These are phyloP conservation scores for Naganishia onofrii DNA, from an alignment of 768 basidiomycete genomes.

Conservation along the genomic window DNA sequence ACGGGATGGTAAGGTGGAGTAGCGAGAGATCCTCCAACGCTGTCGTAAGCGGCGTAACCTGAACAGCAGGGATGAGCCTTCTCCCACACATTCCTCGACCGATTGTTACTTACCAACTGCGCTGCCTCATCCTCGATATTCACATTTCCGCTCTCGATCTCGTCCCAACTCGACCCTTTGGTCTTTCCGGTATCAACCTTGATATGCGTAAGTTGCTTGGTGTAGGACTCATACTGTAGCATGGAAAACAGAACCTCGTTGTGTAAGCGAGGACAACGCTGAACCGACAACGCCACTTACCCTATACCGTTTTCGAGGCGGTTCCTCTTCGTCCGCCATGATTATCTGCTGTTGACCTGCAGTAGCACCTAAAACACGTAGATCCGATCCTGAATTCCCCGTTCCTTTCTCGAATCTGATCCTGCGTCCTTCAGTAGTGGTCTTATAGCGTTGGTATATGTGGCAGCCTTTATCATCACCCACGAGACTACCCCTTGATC, in stretches of 20 bases:
- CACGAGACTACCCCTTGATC: too few species aligned
- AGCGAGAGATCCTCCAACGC: slow-evolving; percentile 49
- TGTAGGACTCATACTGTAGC: slow-evolving; percentile 37
- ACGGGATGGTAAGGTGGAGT: slow-evolving; percentile 49
- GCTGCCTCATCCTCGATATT: slow-evolving; percentile 40
- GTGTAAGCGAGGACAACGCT: background rate
- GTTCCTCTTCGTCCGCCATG: slow-evolving; percentile 42
- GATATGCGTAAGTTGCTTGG: slow-evolving; percentile 44
- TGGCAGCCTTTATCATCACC: too few species aligned
- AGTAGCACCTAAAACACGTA: too few species aligned
- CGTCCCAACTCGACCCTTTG: slow-evolving; percentile 43
- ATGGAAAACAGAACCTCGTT: background rate
- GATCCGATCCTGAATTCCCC: too few species aligned
- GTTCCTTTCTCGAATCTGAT: too few species aligned
- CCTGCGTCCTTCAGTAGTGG: too few species aligned
- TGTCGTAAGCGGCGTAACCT: slow-evolving; percentile 47
- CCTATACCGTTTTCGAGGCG: slow-evolving; percentile 42
- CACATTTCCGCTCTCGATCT: slow-evolving; percentile 30
- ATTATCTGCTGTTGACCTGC: too few species aligned
- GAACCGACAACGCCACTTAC: slow-evolving; percentile 30
- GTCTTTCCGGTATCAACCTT: slow-evolving; percentile 44
- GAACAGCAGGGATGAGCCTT: background rate
- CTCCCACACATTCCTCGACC: background rate
- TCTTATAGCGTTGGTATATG: too few species aligned
- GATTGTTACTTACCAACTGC: slow-evolving; percentile 38